Evolutionary conservation across 2,329 filamentous ascomycete genomes (phyloP).

Genomic region (Fragosphaeria purpurea): DNA sequence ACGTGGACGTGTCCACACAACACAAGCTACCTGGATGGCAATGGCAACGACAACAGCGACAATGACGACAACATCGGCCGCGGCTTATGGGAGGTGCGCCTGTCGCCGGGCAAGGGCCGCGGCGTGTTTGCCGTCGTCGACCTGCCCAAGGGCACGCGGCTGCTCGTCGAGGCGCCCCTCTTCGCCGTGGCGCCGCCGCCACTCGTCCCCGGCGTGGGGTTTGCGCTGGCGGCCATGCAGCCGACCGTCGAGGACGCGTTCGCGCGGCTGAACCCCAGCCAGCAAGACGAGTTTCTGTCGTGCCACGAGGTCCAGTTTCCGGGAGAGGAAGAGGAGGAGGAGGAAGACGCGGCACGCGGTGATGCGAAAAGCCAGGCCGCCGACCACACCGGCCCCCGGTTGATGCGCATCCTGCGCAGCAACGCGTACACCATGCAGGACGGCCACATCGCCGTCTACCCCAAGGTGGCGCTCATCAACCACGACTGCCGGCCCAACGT

Average conservation of each 20-base stretch:
- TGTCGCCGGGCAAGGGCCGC: constrained; percentile 27
- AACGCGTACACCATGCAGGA: constrained; percentile 27
- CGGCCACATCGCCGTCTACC: constrained; percentile 19
- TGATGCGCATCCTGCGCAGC: constrained; percentile 27
- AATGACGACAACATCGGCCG: background rate
- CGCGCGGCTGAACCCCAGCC: constrained; percentile 14
- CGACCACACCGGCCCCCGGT: background rate
- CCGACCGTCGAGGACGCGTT: constrained; percentile 18
- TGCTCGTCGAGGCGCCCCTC: constrained; percentile 29
- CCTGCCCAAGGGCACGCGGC: constrained; percentile 27
- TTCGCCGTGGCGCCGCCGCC: constrained; percentile 20
- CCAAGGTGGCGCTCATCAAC: constrained; percentile 27
- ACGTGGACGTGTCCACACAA: background rate
- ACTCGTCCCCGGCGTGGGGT: constrained; percentile 19
- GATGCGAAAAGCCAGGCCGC: too few species aligned
- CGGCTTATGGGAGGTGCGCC: constrained; percentile 10
- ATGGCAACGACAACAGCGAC: too few species aligned
- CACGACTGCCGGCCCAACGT: constrained; percentile 31
- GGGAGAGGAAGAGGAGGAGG: constrained; percentile 12
- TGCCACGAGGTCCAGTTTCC: constrained; percentile 18
- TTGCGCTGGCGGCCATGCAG: constrained; percentile 22
- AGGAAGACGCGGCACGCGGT: background rate
- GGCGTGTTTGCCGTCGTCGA: constrained; percentile 28
- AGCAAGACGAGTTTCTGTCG: constrained; percentile 19
- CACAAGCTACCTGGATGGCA: background rate